Evolutionary conservation across 441 rosid species (phyloP).

Genomic region (Erodium texanum): DNA sequence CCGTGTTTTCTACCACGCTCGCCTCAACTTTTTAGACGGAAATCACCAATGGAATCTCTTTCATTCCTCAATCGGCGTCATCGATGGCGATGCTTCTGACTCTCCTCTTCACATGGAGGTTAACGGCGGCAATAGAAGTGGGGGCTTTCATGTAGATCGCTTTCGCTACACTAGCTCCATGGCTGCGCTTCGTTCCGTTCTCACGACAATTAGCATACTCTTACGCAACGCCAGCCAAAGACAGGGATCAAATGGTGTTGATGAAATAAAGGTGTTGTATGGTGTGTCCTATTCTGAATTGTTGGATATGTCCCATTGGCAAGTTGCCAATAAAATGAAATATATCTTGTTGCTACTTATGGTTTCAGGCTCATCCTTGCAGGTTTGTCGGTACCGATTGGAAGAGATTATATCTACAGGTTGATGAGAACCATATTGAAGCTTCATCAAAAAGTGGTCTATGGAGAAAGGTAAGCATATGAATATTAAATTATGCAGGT

Average conservation of each 20-base stretch:
- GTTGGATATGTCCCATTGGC: neutral
- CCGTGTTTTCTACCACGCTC: no score
- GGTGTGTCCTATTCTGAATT: slow-evolving; percentile 9
- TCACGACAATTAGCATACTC: slow-evolving; percentile 41
- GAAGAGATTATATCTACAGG: slow-evolving; percentile 46
- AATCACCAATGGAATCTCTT: no score
- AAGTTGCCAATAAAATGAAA: neutral
- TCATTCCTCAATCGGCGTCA: no score
- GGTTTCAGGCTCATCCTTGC: slow-evolving; percentile 43
- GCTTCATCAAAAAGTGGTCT: slow-evolving; percentile 35
- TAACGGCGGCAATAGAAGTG: no score
- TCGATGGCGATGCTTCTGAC: no score
- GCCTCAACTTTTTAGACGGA: no score
- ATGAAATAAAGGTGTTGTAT: slow-evolving; percentile 43
- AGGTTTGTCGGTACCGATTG: slow-evolving; percentile 47
- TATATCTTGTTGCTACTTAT: slow-evolving; percentile 3
- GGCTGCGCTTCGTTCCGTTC: no score
- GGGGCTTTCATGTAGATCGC: no score
- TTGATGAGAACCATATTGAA: slow-evolving; percentile 33
- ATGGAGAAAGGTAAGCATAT: slow-evolving; percentile 53
- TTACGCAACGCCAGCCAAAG: slow-evolving; percentile 52
- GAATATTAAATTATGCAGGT: no score
- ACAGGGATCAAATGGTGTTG: slow-evolving; percentile 49
- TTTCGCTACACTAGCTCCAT: no score
- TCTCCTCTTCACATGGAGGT: no score